Percentiles rank a stretch among this genome's conserved stretches.
Conservation (phyloP, 179 eudicot genomes). For the Vitellaria paradoxa region DNA sequence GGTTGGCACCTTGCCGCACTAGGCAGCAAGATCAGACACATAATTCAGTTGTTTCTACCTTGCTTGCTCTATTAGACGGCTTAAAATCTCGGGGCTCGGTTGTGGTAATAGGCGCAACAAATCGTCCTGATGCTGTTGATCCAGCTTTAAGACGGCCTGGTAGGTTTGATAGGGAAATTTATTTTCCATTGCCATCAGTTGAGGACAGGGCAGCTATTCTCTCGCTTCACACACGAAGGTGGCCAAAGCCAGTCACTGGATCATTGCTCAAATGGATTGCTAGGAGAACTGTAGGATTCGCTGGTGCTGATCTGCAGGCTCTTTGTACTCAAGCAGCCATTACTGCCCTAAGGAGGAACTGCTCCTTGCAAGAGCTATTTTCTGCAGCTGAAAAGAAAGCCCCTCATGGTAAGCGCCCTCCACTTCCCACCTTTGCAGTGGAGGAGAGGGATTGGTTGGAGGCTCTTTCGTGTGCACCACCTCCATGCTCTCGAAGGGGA, state of each 20-base stretch:
- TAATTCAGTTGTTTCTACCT: slow-evolving; percentile 94
- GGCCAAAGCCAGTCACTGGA: slow-evolving; percentile 91
- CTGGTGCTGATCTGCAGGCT: slow-evolving; percentile 99
- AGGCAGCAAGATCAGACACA: slow-evolving; percentile 99
- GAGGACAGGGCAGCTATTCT: slow-evolving; percentile 91
- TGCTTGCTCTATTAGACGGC: slow-evolving; percentile 95
- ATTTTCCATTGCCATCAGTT: slow-evolving; percentile 81
- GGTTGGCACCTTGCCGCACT: slow-evolving; percentile 91
- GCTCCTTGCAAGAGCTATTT: slow-evolving; percentile 68
- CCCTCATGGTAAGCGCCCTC: slow-evolving; percentile 41
- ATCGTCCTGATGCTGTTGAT: slow-evolving; percentile 96
- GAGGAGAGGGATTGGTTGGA: slow-evolving; percentile 97
- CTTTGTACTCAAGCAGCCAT: slow-evolving; percentile 95
- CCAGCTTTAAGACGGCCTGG: slow-evolving; percentile 97
- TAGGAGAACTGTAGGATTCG: slow-evolving; percentile 76
- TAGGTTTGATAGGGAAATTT: slow-evolving; percentile 94
- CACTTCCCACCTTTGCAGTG: slow-evolving; percentile 72
- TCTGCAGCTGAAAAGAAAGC: slow-evolving; percentile 49
- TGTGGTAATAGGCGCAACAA: slow-evolving; percentile 94
- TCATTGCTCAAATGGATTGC: slow-evolving; percentile 71
- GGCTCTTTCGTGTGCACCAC: slow-evolving; percentile 84
- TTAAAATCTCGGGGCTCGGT: slow-evolving; percentile 94
- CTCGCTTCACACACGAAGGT: slow-evolving; percentile 78
- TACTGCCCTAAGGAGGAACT: slow-evolving; percentile 71
- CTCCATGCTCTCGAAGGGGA: slow-evolving; percentile 95